phyloP scores from a whole-genome alignment of 352 stramenopile species.

The Phytopythium oedochilum region DNA sequence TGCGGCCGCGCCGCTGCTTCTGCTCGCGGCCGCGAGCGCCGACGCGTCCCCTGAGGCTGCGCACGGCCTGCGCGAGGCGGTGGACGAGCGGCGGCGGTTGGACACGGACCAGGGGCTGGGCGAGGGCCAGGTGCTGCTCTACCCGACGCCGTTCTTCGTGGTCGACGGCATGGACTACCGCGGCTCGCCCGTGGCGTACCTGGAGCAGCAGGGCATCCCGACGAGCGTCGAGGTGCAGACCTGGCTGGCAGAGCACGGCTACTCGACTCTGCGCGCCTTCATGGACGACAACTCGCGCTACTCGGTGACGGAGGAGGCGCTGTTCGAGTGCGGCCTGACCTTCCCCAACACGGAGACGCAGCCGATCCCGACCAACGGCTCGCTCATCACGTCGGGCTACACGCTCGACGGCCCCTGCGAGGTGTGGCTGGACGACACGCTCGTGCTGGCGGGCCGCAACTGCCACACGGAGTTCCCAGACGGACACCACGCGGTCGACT shows the following conservation, averaged over 20 bases:
- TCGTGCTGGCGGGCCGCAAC: constrained; percentile 31
- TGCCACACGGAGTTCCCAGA: constrained; percentile 35
- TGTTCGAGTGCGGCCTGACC: constrained; percentile 54
- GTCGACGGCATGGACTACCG: constrained; percentile 43
- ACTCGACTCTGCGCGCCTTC: constrained; percentile 39
- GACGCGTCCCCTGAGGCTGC: constrained; percentile 4
- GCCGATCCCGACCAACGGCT: constrained; percentile 36
- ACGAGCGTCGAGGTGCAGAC: constrained; percentile 38
- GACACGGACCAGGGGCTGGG: constrained; percentile 14
- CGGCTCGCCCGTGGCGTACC: constrained; percentile 33
- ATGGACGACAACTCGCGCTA: constrained; percentile 53
- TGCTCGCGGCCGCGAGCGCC: constrained; percentile 7
- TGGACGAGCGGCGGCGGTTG: constrained; percentile 3
- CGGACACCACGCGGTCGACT: constrained; percentile 39
- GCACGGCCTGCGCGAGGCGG: neutral
- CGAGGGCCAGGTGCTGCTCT: constrained; percentile 40
- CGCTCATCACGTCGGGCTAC: constrained; percentile 44
- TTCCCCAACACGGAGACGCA: constrained; percentile 34
- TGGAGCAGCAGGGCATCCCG: constrained; percentile 46
- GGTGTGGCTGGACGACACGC: constrained; percentile 49
- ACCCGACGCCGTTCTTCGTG: constrained; percentile 47
- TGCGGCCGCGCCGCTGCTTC: neutral
- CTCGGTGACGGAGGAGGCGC: constrained; percentile 36
- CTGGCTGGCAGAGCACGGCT: constrained; percentile 34
- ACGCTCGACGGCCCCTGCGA: constrained; percentile 57